phyloP scores from a whole-genome alignment of 306 rosid genomes.

The Alnus rubra region DNA sequence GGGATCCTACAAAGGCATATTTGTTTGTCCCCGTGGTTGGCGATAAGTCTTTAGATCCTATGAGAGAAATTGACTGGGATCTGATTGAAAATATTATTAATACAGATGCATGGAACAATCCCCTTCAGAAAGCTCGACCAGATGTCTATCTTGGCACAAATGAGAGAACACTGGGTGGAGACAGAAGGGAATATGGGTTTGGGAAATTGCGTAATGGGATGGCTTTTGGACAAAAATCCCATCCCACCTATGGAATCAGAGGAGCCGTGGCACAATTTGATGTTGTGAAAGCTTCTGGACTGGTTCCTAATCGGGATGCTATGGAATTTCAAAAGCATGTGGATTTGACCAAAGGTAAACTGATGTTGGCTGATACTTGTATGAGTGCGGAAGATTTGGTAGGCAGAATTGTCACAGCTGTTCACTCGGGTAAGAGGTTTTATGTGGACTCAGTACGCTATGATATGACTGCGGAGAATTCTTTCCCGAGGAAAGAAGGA shows the following conservation, averaged over 20 bases:
- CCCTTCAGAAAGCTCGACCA: conserved; percentile 99
- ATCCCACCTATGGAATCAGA: conserved; percentile 98
- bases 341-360: conserved; percentile 52
- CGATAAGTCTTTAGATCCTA: conserved; percentile 74
- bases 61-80: conserved; percentile 87
- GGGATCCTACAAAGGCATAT: conserved; percentile 99
- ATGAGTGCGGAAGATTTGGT: conserved; percentile 67
- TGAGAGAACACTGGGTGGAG: conserved; percentile 98
- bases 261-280: conserved; percentile 99
- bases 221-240: conserved; percentile 91
- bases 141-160: conserved; percentile 99
- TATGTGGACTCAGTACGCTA: conserved; percentile 89
- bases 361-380: conserved; percentile 88
- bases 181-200: conserved; percentile 95
- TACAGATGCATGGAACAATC: conserved; percentile 88
- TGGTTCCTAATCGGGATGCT: conserved; percentile 70
- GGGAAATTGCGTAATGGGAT: conserved; percentile 94
- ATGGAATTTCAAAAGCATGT: conserved; percentile 42
- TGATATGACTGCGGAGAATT: conserved; percentile 91
- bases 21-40: conserved; percentile 90
- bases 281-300: conserved; percentile 93
- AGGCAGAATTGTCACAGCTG: conserved; percentile 94
- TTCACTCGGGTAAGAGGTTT: conserved; percentile 98
- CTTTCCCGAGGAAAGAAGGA: conserved; percentile 97
- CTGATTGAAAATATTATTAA: conserved; percentile 76